Percentiles rank a stretch among this genome's conserved stretches.
Conservation (phyloP, 2,329 filamentous ascomycete genomes). For the Fusarium mangiferae region DNA sequence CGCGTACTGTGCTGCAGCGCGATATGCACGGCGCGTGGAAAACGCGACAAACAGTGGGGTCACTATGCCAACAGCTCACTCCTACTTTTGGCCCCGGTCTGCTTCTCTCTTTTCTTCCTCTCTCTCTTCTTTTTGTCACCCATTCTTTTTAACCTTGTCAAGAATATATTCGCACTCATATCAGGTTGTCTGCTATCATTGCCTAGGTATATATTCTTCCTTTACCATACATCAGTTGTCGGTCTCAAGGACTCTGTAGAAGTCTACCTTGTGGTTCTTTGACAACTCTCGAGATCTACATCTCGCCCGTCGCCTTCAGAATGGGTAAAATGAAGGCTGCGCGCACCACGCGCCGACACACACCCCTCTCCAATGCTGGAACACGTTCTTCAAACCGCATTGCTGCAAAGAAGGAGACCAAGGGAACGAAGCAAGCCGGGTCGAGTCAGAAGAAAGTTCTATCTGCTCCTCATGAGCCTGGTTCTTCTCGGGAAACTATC, state of each 20-base stretch:
- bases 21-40: not conserved
- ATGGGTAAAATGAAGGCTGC: constrained; percentile 14
- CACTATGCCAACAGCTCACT: not conserved
- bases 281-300: not conserved
- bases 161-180: constrained; percentile 18
- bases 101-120: not conserved
- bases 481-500: not conserved
- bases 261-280: not conserved
- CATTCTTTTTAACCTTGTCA: not conserved
- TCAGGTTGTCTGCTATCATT: not conserved
- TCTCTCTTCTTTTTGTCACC: constrained; percentile 10
- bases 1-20: not conserved
- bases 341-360: not conserved
- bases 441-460: not conserved
- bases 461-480: not conserved
- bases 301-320: not conserved
- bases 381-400: not conserved
- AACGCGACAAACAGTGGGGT: not conserved
- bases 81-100: no score
- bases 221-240: constrained; percentile 7
- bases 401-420: not conserved
- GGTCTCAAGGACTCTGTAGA: constrained; percentile 2
- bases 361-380: not conserved
- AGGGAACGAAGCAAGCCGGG: not conserved
- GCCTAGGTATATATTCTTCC: not conserved